A percentile compares a stretch with the other conserved stretches of the same genome.
These are phyloP conservation scores for Ehretia macrophylla DNA, from an alignment of 257 asterid species.

Conservation along the genomic window DNA sequence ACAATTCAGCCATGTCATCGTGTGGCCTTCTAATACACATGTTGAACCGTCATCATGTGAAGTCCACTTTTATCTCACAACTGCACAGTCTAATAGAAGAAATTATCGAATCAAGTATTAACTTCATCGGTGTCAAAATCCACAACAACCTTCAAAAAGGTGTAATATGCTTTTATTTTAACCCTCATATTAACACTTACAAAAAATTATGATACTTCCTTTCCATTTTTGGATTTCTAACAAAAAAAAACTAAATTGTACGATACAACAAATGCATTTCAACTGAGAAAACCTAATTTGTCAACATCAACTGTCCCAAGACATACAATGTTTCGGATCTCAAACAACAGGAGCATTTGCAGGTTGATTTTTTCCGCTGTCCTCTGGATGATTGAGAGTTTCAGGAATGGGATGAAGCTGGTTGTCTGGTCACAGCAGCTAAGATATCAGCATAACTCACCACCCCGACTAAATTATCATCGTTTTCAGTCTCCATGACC, in stretches of 20 bases:
- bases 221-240: not conserved
- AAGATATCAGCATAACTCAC: constrained; percentile 85
- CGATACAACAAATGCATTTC: not conserved
- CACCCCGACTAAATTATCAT: constrained; percentile 72
- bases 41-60: too few species aligned
- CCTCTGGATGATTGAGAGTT: constrained; percentile 1
- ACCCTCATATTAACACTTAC: too few species aligned
- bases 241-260: too few species aligned
- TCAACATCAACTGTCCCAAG: not conserved
- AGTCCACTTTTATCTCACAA: too few species aligned
- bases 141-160: too few species aligned
- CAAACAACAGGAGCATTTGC: not conserved
- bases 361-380: not conserved
- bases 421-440: constrained; percentile 70
- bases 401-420: constrained; percentile 41
- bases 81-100: too few species aligned
- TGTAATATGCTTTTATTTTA: too few species aligned
- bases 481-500: constrained; percentile 78
- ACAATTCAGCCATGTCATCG: too few species aligned
- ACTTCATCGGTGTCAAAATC: too few species aligned
- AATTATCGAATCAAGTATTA: too few species aligned
- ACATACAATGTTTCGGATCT: not conserved
- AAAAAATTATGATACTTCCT: not conserved
- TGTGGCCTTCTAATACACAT: too few species aligned
- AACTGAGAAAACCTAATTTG: not conserved